Percentiles rank a stretch among this genome's conserved stretches.
phyloP scores from a whole-genome alignment of 2,329 filamentous ascomycete genomes.

The Pestalotiopsis sp. region DNA sequence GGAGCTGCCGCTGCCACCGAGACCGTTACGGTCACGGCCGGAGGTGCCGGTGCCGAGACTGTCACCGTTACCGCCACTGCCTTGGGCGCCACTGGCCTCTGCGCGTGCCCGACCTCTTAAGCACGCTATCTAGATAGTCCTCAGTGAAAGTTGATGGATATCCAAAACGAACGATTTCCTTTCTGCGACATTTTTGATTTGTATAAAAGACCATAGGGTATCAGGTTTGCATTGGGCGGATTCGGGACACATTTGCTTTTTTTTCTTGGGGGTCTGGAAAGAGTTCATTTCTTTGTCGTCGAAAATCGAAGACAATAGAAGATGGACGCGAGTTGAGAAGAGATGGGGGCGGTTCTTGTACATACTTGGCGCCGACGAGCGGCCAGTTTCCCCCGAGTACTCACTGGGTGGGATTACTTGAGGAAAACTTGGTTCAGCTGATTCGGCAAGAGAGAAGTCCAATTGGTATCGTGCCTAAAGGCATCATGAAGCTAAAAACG shows the following conservation, averaged over 20 bases:
- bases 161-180: not conserved
- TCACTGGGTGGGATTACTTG: conserved; percentile 10
- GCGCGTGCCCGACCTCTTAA: not conserved
- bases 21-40: conserved; percentile 11
- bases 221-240: not conserved
- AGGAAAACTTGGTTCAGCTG: conserved; percentile 3
- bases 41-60: conserved; percentile 1
- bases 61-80: conserved; percentile 1
- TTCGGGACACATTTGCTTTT: not conserved
- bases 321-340: conserved; percentile 8
- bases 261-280: not conserved
- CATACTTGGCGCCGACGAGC: conserved; percentile 13
- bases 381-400: not conserved
- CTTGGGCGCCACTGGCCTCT: not conserved
- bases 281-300: not conserved
- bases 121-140: not conserved
- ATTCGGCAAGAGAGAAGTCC: conserved; percentile 9
- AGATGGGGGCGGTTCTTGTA: conserved; percentile 16
- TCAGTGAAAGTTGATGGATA: not conserved
- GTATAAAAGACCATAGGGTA: not conserved
- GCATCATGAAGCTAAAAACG: not conserved
- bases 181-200: not conserved
- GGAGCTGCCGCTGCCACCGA: not conserved
- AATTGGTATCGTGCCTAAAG: not conserved
- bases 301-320: not conserved